Base-by-base conservation (phyloP, 2,329 filamentous ascomycete genomes). In the Pseudogymnoascus sp. region DNA sequence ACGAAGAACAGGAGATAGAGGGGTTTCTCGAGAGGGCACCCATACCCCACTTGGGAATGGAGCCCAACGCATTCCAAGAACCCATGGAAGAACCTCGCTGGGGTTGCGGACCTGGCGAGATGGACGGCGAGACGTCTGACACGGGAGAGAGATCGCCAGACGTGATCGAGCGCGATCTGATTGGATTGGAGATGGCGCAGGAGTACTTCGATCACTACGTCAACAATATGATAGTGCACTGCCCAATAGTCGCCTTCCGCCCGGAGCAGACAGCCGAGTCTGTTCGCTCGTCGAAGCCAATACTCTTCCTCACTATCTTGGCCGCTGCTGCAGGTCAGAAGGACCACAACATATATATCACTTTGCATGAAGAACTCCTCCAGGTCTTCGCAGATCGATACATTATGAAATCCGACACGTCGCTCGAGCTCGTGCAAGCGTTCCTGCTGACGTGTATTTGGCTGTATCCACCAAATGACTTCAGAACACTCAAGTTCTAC, bases 301-400 rank as follows among this genome's bases (percentile, higher is more conserved):
- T 83, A 1, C 77, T 91, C 7, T 91, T 91, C 69, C 77, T 89
- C n/a, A 80, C 88, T 21, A 76, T 90, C 67, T 83, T 91, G 75
- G 82, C 87, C 0, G 86, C 84, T 2, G 81, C 87, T 2, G 80
- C 86, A 4, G 83, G 82, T 2, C 76, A 79, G 21, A 77, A 79
- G 2, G 70, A 71, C 71, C 64, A 69, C 11, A 70, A 73, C 2
- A 68, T 81, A 7, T 78, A 78, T 33, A 72, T 71, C 2, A 68
- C 69, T 14, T 72, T 81, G 11, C 78, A 79, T 65, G 73, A 72
- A 12, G 79, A 81, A 64, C 70, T 80, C 28, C 68, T 81, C 11
- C 73, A 74, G 33, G 69, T 75, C 9, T 80, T 80, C 68, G 76
- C 79, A 3, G 74, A 78, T 25, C 71, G 73, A 49, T 79, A 77